Conservation (phyloP, 2,329 filamentous ascomycete genomes). For the Aspergillus fumigatus region DNA sequence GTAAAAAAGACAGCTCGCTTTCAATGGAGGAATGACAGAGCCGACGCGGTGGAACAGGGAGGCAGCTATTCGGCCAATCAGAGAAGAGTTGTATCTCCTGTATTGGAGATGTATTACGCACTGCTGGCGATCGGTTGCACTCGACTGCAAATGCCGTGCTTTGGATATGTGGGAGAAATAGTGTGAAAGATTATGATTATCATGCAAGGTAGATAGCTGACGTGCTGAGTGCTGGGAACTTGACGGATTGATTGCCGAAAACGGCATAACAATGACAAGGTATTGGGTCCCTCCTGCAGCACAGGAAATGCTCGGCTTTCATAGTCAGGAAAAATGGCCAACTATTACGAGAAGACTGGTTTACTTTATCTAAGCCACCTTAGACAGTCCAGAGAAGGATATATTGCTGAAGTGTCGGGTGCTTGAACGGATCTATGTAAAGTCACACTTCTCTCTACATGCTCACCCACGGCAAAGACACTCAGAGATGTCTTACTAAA, state of each 20-base stretch:
- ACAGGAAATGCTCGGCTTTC: neutral
- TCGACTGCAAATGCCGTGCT: neutral
- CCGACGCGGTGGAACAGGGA: neutral
- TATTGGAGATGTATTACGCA: neutral
- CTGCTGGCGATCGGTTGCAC: neutral
- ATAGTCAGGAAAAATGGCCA: neutral
- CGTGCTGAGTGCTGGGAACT: no score
- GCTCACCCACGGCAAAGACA: no score
- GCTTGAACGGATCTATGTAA: no score
- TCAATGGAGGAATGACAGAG: neutral
- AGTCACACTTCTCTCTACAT: no score
- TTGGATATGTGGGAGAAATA: neutral
- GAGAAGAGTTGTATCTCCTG: neutral
- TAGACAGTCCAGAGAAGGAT: neutral
- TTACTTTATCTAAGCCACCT: neutral
- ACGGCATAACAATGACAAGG: neutral
- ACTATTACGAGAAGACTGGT: neutral
- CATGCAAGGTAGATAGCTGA: no score
- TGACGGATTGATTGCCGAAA: no score
- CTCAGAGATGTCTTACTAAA: no score
- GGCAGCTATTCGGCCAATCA: neutral
- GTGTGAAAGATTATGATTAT: no score
- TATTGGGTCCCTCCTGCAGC: neutral
- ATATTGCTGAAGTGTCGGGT: neutral
- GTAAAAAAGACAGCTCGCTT: neutral